A percentile compares a stretch with the other conserved stretches of the same genome.
phyloP scores from a whole-genome alignment of 2,329 filamentous ascomycete species.

The Diaporthe sp. region DNA sequence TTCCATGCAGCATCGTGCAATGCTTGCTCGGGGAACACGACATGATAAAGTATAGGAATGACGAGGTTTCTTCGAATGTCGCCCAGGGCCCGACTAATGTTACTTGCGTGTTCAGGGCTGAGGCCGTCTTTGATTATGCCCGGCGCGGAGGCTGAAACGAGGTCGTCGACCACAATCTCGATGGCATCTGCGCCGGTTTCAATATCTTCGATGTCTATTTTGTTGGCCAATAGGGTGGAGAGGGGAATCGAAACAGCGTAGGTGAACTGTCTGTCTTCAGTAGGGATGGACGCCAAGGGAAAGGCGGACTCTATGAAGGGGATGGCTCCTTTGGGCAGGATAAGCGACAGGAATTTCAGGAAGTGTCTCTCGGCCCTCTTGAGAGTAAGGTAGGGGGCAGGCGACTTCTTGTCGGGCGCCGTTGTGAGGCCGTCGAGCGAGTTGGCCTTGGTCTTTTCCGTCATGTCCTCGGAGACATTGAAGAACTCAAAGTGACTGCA shows the following conservation, averaged over 20 bases:
- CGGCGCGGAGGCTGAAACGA: constrained; percentile 44
- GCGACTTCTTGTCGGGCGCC: constrained; percentile 55
- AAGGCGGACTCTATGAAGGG: constrained; percentile 75
- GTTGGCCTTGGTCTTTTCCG: constrained; percentile 49
- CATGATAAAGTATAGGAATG: constrained; percentile 69
- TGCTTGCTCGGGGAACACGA: constrained; percentile 53
- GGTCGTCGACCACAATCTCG: constrained; percentile 69
- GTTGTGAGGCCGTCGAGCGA: constrained; percentile 48
- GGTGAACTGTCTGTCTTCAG: constrained; percentile 74
- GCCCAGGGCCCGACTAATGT: constrained; percentile 71
- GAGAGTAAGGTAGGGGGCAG: constrained; percentile 74
- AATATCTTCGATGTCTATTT: constrained; percentile 73
- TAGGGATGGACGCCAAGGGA: constrained; percentile 72
- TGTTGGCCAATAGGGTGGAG: constrained; percentile 65
- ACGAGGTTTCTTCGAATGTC: constrained; percentile 75
- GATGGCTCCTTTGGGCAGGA: constrained; percentile 68
- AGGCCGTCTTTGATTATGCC: constrained; percentile 42
- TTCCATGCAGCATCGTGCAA: constrained; percentile 46
- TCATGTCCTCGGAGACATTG: constrained; percentile 72
- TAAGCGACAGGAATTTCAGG: constrained; percentile 75
- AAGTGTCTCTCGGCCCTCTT: constrained; percentile 80
- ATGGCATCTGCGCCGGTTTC: constrained; percentile 78
- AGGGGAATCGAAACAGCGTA: constrained; percentile 76
- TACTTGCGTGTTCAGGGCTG: constrained; percentile 56
- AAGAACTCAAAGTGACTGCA: constrained; percentile 84